Evolutionary conservation across 1,284 basidiomycete species (phyloP).

Genomic region (Tetrapyrgos nigripes): DNA sequence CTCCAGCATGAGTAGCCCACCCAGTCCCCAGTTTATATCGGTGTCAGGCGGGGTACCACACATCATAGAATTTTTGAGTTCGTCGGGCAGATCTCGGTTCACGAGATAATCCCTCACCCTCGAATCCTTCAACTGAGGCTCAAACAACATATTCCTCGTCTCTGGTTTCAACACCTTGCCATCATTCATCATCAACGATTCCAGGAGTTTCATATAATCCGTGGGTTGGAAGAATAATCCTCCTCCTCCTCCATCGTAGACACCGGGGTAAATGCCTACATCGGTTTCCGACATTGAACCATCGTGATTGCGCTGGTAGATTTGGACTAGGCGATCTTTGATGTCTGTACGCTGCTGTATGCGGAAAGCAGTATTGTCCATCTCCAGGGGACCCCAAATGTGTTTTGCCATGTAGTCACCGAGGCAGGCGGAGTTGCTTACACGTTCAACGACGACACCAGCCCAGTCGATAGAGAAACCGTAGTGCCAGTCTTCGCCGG

Average conservation of each 20-base stretch:
- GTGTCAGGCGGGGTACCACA: neutral
- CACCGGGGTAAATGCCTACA: neutral
- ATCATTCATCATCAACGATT: neutral
- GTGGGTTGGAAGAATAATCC: neutral
- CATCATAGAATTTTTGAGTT: neutral
- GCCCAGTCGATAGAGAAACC: neutral
- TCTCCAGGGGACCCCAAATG: neutral
- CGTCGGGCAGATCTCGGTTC: neutral
- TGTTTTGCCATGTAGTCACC: neutral
- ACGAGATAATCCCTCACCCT: neutral
- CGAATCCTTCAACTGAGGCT: neutral
- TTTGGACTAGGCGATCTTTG: neutral
- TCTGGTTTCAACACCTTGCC: neutral
- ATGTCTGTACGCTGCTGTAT: neutral
- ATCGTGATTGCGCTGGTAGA: neutral
- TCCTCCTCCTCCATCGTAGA: neutral
- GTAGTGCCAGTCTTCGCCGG: neutral
- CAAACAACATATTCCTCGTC: neutral
- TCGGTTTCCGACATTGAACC: neutral
- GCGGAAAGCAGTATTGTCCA: neutral
- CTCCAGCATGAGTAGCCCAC: neutral
- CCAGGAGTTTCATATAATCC: neutral
- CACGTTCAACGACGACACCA: neutral
- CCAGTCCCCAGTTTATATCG: neutral
- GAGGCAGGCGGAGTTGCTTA: neutral